Evolutionary conservation across 176 grass and related monocot genomes (phyloP), one percentile per base, ranked within the genome.

Genomic region (Oryza punctata): DNA sequence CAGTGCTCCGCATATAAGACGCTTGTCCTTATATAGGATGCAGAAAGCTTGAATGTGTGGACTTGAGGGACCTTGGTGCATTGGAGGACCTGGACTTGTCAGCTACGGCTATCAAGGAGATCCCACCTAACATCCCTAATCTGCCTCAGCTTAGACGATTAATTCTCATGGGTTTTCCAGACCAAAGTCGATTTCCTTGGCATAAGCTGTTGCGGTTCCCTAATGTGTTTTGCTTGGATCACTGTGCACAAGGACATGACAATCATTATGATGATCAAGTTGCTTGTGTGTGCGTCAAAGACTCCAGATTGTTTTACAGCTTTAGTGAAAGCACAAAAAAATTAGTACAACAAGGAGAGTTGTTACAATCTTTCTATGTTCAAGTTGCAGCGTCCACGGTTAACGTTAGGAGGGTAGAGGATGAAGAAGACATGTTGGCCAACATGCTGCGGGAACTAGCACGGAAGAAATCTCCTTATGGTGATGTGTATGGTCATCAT

Each of bases 291-390:
- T 16, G 33, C 3, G 7, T 84, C 1, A 27, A 8, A 30, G 79
- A 87, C 4, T 33, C 72, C 5, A 47, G 29, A 19, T 12, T 87
- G 19, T 87, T 87, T 27, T 8, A 24, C 18, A 82, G 40, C 73
- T 87, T 87, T 11, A 1, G 13, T 1, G 0, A 5, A 0, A 0
- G 0, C 4, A 10, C 2, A 6, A 0, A 0, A 1, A 0, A 3
- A 24, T 35, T n/a, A 7, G 63, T 76, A 38, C 0, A 0, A 2
- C 0, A 0, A 13, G 30, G 67, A 19, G 1, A 3, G 0, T 0
- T 74, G 37, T 21, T 88, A 5, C 28, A n/a, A 59, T 68, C 45
- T 6, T 79, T 88, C 35, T 28, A 46, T 37, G 35, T 79, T 15
- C 69, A 0, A 26, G 19, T 84, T 44, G 50, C 81, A 77, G 59